Evolutionary conservation across 2,329 filamentous ascomycete genomes (phyloP).

Genomic region (Exophiala sp.): DNA sequence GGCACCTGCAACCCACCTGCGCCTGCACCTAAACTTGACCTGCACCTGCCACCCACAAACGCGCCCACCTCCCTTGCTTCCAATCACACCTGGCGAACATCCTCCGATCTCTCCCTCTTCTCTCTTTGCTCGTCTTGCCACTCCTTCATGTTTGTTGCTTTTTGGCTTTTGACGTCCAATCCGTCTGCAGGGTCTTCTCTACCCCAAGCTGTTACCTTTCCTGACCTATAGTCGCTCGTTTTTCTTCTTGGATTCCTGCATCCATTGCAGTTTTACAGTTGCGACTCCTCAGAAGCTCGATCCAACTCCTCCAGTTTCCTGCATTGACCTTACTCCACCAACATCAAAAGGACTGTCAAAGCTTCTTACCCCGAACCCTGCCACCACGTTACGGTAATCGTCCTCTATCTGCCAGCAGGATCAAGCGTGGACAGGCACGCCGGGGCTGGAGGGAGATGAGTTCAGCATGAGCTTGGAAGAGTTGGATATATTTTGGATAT

Average conservation of each 20-base stretch:
- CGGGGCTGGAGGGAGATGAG: constrained; percentile 14
- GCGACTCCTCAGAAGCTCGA: not conserved
- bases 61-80: constrained; percentile 29
- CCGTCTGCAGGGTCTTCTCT: constrained; percentile 10
- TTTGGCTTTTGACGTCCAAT: constrained; percentile 17
- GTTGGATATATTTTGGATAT: constrained; percentile 72
- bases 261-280: constrained; percentile 6
- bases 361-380: constrained; percentile 8
- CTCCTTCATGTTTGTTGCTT: constrained; percentile 30
- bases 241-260: constrained; percentile 17
- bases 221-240: constrained; percentile 27
- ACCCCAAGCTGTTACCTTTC: constrained; percentile 9
- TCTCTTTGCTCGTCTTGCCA: constrained; percentile 9
- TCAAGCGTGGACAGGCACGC: constrained; percentile 77
- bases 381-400: constrained; percentile 1
- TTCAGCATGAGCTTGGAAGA: constrained; percentile 38
- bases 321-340: constrained; percentile 9
- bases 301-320: constrained; percentile 3
- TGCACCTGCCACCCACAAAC: not conserved
- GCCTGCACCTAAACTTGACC: not conserved
- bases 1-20: not conserved
- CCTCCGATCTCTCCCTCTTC: constrained; percentile 28
- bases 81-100: constrained; percentile 30
- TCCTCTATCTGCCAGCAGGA: constrained; percentile 64
- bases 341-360: constrained; percentile 1